A percentile compares a stretch with the other conserved stretches of the same genome.
phyloP scores from a whole-genome alignment of 371 early-diverging fungal species.

The Neoconidiobolus thromboides region DNA sequence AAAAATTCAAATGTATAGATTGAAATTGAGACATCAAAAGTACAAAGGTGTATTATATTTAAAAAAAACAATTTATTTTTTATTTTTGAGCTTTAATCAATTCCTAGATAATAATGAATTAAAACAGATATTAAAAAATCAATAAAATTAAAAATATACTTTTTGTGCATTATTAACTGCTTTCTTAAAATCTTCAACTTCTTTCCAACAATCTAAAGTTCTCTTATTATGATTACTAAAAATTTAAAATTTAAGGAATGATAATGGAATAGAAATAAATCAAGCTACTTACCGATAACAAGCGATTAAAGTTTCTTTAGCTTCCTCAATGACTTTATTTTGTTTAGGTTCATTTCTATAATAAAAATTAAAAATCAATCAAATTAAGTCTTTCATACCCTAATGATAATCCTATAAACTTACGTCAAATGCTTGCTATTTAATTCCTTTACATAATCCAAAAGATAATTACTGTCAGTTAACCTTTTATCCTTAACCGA shows the following conservation, averaged over 20 bases:
- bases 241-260: background rate
- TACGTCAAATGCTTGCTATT: background rate
- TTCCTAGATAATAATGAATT: too few species aligned
- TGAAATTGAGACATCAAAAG: too few species aligned
- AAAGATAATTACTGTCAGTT: background rate
- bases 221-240: background rate
- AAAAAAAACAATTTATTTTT: too few species aligned
- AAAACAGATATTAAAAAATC: too few species aligned
- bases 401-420: background rate
- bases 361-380: too few species aligned
- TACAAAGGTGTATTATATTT: too few species aligned
- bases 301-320: background rate
- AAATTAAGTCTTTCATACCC: background rate
- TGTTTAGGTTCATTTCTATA: too few species aligned
- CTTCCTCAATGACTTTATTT: background rate
- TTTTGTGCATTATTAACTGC: background rate
- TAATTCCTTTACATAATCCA: background rate
- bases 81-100: too few species aligned
- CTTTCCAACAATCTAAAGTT: background rate
- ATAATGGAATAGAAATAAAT: background rate
- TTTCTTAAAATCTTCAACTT: background rate
- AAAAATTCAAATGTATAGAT: too few species aligned
- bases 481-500: background rate
- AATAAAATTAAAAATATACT: background rate
- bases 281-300: background rate